phyloP scores from a whole-genome alignment of 148 eudicot species.

The Hydrangea macrophylla region DNA sequence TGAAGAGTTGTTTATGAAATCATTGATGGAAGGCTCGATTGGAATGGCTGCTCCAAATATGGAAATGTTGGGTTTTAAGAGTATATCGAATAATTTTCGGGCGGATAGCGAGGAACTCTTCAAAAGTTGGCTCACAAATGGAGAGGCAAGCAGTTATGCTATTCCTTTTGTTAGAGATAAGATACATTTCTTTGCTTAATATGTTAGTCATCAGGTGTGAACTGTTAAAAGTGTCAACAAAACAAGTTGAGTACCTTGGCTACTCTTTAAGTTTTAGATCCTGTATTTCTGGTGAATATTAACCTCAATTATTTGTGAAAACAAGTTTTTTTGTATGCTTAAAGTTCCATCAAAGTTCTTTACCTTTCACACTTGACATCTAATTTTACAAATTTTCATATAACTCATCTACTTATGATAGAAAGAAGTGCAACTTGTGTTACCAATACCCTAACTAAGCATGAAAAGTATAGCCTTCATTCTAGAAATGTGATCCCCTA shows the following conservation, averaged over 20 bases:
- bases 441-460: too few relatives aligned
- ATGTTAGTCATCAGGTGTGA: background rate
- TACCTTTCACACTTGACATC: background rate
- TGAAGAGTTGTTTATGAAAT: slow-evolving; percentile 31
- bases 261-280: background rate
- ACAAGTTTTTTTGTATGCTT: background rate
- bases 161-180: too few relatives aligned
- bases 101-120: slow-evolving; percentile 54
- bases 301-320: background rate
- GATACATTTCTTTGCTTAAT: slow-evolving; percentile 6
- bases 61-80: slow-evolving; percentile 56
- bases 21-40: slow-evolving; percentile 38
- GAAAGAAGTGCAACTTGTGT: too few relatives aligned
- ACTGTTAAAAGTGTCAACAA: background rate
- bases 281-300: too few relatives aligned
- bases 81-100: slow-evolving; percentile 33
- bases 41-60: slow-evolving; percentile 41
- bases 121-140: slow-evolving; percentile 51
- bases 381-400: background rate
- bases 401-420: too few relatives aligned
- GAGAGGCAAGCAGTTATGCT: slow-evolving; percentile 38
- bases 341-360: background rate
- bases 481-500: too few relatives aligned
- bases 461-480: too few relatives aligned
- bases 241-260: background rate